These are phyloP conservation scores for Carex myosuroides DNA, from an alignment of 176 grass and related monocot species.

Conservation along the genomic window DNA sequence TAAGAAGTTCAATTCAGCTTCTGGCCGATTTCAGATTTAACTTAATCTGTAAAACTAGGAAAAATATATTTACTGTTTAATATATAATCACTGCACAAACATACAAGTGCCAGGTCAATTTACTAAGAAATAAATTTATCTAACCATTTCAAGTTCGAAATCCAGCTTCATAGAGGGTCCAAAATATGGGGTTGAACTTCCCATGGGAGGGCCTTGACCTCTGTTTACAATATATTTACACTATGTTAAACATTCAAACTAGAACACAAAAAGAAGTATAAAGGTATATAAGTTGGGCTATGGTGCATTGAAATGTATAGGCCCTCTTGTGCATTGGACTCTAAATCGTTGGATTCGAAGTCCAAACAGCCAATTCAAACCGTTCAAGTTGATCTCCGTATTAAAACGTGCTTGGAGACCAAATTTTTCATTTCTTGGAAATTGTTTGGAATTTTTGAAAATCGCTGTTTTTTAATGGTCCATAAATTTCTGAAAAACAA, in stretches of 20 bases:
- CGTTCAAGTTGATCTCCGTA: too few species aligned
- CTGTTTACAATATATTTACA: constrained; percentile 29
- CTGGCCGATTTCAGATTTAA: neutral
- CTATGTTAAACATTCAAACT: neutral
- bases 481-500: too few species aligned
- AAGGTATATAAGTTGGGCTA: neutral
- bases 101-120: neutral
- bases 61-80: neutral
- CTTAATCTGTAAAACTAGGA: neutral
- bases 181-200: constrained; percentile 57
- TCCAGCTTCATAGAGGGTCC: constrained; percentile 89
- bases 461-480: too few species aligned
- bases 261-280: neutral
- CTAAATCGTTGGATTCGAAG: too few species aligned
- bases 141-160: constrained; percentile 99
- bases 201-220: constrained; percentile 73
- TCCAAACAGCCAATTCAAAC: too few species aligned
- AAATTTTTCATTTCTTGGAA: too few species aligned
- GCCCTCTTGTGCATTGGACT: too few species aligned
- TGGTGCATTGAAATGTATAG: too few species aligned
- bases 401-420: too few species aligned
- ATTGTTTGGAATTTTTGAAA: too few species aligned
- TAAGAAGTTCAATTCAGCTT: neutral
- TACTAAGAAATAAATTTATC: constrained; percentile 9
- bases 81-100: neutral